phyloP scores from a whole-genome alignment of 140 eudicot genomes.

The Bidens hawaiensis region DNA sequence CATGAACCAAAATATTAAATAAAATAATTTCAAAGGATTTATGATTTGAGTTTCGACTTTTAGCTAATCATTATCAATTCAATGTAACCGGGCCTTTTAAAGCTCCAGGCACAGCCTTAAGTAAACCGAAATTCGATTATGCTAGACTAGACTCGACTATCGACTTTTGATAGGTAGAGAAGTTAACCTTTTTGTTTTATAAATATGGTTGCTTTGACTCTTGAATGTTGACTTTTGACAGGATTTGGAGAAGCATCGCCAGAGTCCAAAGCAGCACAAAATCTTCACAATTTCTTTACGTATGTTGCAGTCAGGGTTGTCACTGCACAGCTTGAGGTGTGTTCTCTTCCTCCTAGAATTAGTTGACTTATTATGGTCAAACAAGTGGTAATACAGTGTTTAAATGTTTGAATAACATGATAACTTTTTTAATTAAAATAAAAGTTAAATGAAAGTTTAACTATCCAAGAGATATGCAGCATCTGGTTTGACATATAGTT shows the following conservation, averaged over 20 bases:
- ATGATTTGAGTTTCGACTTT: neutral
- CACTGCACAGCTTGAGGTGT: conserved; percentile 83
- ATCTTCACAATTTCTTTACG: conserved; percentile 85
- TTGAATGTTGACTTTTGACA: conserved; percentile 20
- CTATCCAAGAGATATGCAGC: conserved; percentile 5
- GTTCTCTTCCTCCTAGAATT: neutral
- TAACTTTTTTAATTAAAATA: neutral
- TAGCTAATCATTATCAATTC: neutral
- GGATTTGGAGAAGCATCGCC: conserved; percentile 99
- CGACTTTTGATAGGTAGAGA: neutral
- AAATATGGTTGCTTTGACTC: neutral
- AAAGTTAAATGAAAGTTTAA: neutral
- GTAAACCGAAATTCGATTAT: neutral
- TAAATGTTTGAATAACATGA: neutral
- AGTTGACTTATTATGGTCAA: conserved; percentile 20
- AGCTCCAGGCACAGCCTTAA: neutral
- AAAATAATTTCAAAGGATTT: neutral
- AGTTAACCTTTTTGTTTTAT: neutral
- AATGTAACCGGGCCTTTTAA: neutral
- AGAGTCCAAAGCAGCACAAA: conserved; percentile 80
- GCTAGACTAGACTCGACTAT: neutral
- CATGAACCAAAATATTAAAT: neutral
- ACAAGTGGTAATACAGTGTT: neutral
- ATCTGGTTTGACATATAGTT: conserved; percentile 24
- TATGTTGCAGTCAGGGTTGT: conserved; percentile 80